These are phyloP conservation scores for Leucocoprinus leucothites DNA, from an alignment of 768 basidiomycete species.

Conservation along the genomic window DNA sequence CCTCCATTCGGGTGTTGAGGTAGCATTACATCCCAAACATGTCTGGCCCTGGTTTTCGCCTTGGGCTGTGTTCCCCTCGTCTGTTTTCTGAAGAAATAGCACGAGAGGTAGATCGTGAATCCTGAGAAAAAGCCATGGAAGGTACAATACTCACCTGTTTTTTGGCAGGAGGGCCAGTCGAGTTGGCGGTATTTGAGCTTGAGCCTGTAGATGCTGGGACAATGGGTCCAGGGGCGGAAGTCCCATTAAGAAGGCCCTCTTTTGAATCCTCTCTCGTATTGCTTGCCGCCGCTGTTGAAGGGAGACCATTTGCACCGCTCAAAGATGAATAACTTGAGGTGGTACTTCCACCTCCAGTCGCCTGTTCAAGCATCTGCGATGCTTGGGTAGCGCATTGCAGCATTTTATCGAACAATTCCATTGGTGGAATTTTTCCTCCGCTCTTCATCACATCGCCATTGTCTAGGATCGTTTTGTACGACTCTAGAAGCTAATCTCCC, in stretches of 20 bases:
- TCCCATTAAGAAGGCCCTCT: conserved; percentile 5
- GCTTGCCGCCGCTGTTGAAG: background rate
- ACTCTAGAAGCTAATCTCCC: conserved; percentile 18
- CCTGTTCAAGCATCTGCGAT: conserved; percentile 45
- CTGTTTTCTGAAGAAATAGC: conserved; percentile 7
- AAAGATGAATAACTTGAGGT: conserved; percentile 13
- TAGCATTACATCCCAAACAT: conserved; percentile 79
- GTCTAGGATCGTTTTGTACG: conserved; percentile 31
- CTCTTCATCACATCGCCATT: conserved; percentile 17
- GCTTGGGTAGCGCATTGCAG: conserved; percentile 40
- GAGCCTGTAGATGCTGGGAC: conserved; percentile 11
- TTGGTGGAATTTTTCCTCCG: conserved; percentile 16
- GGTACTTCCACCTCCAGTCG: conserved; percentile 8
- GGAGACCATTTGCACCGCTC: conserved; percentile 14
- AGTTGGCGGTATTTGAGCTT: conserved; percentile 10
- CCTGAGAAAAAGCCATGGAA: background rate
- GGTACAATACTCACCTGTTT: background rate
- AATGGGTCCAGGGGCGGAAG: conserved; percentile 3
- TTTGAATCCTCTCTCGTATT: conserved; percentile 9
- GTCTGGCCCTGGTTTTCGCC: conserved; percentile 50
- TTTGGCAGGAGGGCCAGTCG: conserved; percentile 11
- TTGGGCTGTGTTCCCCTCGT: conserved; percentile 4
- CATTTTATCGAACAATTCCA: conserved; percentile 38
- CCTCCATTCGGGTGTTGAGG: conserved; percentile 86
- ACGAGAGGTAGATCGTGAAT: background rate